These are phyloP conservation scores for Malassezia arunalokei DNA, from an alignment of 1,284 basidiomycete species.

Conservation along the genomic window DNA sequence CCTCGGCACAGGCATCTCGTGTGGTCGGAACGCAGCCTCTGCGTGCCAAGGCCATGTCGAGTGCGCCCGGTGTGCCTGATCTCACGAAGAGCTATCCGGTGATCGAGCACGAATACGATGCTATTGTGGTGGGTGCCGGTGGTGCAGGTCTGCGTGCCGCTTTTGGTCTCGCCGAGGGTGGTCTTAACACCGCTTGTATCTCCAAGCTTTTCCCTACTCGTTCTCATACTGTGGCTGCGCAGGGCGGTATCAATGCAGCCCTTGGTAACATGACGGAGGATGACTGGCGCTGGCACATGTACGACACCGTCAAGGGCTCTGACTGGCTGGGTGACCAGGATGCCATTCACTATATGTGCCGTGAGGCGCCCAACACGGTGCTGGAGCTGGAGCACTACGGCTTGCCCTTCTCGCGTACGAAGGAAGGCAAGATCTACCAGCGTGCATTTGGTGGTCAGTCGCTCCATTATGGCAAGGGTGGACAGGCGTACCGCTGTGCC, in stretches of 20 bases:
- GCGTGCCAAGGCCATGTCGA: slow-evolving; percentile 63
- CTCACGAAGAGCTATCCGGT: slow-evolving; percentile 64
- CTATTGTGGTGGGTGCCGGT: slow-evolving; percentile 59
- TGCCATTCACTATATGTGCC: slow-evolving; percentile 98
- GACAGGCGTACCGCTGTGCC: slow-evolving; percentile 97
- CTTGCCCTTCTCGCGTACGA: slow-evolving; percentile 95
- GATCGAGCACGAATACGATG: slow-evolving; percentile 66
- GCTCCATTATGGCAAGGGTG: slow-evolving; percentile 90
- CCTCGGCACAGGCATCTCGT: slow-evolving; percentile 45
- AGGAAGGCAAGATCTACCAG: slow-evolving; percentile 99
- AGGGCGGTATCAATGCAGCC: slow-evolving; percentile 98
- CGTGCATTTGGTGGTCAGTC: slow-evolving; percentile 99
- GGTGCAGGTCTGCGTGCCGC: slow-evolving; percentile 96
- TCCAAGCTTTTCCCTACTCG: slow-evolving; percentile 99
- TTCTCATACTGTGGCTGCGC: slow-evolving; percentile 96
- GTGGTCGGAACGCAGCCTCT: slow-evolving; percentile 65
- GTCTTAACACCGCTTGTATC: slow-evolving; percentile 84
- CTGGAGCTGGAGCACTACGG: slow-evolving; percentile 97
- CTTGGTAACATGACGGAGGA: slow-evolving; percentile 67
- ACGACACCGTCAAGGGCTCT: slow-evolving; percentile 98
- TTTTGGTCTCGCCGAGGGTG: slow-evolving; percentile 95
- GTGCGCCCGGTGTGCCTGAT: slow-evolving; percentile 43
- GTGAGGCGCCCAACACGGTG: slow-evolving; percentile 84
- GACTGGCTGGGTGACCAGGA: slow-evolving; percentile 99
- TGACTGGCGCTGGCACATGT: slow-evolving; percentile 99